Evolutionary conservation across 1,284 basidiomycete genomes (phyloP), one percentile per base, ranked within the genome.

Genomic region (Microbotryum intermedium): DNA sequence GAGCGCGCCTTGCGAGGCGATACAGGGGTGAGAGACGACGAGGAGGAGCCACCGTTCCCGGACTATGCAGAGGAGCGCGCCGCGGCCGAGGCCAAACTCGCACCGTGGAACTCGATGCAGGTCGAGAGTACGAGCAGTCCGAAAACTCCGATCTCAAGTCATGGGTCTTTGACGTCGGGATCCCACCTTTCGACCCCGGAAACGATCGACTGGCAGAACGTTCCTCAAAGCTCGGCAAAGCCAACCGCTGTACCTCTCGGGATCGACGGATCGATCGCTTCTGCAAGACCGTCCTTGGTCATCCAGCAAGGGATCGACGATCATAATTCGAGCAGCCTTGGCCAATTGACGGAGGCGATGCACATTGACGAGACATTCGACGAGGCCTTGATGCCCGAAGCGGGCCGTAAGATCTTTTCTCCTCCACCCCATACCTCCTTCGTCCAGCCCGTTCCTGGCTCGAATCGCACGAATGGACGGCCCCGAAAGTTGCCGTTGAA

Each of bases 1-100:
- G 90, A 93, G 74, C 86, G 90, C 62, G 81, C 82, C 57, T 79
- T 95, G 2, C 60, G 66, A 1, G 66, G 63, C n/a, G 60, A 62
- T 25, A 28, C 25, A n/a, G 49, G 16, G 16, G 56, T 51, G 46
- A 39, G 34, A 16, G 56, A 50, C 30, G 57, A 62, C 9, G 58
- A 51, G 16, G 59, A 57, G 29, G 59, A 57, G 26, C 43, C 29
- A 20, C 52, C 50, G 0, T 65, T 57, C 44, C 61, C 59, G 20
- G 39, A 54, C 49, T 54, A 58, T 25, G 52, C 59, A 18, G 25
- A 43, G 18, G 53, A 52, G 42, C 56, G 53, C 1, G 30, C 48
- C 16, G 88, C 89, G 21, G 88, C 87, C 26, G 78, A 77, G 20
- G 86, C 87, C 34, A 10, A 42, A 29, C 0, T 23, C 28, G 5